Base-by-base conservation (phyloP, 2,329 filamentous ascomycete species). In the Ascocoryne sarcoides region DNA sequence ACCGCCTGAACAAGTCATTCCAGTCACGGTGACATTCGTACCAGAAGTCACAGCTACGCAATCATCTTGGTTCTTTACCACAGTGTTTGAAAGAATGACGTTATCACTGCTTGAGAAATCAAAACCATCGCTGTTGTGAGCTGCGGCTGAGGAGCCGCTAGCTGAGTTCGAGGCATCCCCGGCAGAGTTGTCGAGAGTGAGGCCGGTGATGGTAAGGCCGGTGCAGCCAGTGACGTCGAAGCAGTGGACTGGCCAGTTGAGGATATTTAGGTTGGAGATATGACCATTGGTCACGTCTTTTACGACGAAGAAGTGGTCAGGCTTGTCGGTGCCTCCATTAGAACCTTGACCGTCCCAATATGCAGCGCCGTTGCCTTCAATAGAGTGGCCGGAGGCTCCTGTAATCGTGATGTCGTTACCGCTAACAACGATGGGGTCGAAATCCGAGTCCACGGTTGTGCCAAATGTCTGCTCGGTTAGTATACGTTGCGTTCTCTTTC, bases 261-360 rank as follows among this genome's bases (percentile, higher is more conserved):
- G 63, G 45, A 75, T 62, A 44, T 68, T 67, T 28, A 74, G 54
- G 44, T 62, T 60, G 19, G 55, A 60, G 55, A 76, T 73, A 18
- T 53, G 58, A 4, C 69, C 72, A 37, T 64, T 57, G 28, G 58
- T 69, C 39, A 78, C 52, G 36, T 63, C 63, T 52, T 76, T 66
- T 4, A 65, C 62, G 33, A 62, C 64, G 63, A 76, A 75, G 61
- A 79, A 74, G 36, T 49, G 47, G 63, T 78, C 72, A 48, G 76
- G 76, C 66, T 47, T 47, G 10, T 40, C 26, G 16, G 31, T 37
- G 16, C 75, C 75, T 18, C 74, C 73, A 53, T 75, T 75, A 50
- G 60, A 60, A n/a, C 76, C 76, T 59, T 76, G 49, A 40, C 66
- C 64, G 49, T 81, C 76, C 78, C 76, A 81, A 70, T 72, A 79